Evolutionary conservation across 805 yeast species (phyloP).

Genomic region (Candida ortonii): DNA sequence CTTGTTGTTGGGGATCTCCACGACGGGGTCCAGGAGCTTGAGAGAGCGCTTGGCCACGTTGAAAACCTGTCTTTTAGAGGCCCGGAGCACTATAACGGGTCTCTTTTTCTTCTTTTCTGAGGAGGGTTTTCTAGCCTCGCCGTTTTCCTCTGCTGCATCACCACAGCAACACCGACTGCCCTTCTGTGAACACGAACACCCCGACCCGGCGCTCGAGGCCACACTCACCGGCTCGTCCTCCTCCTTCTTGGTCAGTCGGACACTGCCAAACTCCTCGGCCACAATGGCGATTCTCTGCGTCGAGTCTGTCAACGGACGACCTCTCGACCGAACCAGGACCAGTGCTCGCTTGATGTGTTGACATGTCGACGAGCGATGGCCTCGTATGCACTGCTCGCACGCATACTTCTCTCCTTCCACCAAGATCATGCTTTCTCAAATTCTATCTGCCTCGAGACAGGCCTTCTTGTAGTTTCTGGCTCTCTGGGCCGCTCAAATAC

Average conservation of each 20-base stretch:
- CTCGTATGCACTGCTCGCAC: slow-evolving; percentile 84
- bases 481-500: too few relatives aligned
- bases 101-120: too few relatives aligned
- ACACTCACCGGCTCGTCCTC: neutral
- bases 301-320: slow-evolving; percentile 69
- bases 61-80: slow-evolving; percentile 35
- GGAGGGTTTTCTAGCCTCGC: too few relatives aligned
- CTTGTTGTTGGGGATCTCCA: slow-evolving; percentile 31
- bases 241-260: slow-evolving; percentile 1
- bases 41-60: slow-evolving; percentile 35
- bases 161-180: too few relatives aligned
- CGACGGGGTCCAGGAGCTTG: slow-evolving; percentile 33
- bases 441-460: too few relatives aligned
- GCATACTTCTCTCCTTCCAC: slow-evolving; percentile 79
- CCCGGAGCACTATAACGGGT: slow-evolving; percentile 33
- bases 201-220: too few relatives aligned
- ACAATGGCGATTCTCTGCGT: slow-evolving; percentile 58
- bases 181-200: too few relatives aligned
- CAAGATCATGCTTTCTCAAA: slow-evolving; percentile 80
- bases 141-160: too few relatives aligned
- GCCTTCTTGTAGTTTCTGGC: too few relatives aligned
- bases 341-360: slow-evolving; percentile 76
- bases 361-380: slow-evolving; percentile 88
- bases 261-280: slow-evolving; percentile 36
- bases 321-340: slow-evolving; percentile 85